Evolutionary conservation across 805 yeast genomes (phyloP).

Genomic region (Candida methanosorbosa): DNA sequence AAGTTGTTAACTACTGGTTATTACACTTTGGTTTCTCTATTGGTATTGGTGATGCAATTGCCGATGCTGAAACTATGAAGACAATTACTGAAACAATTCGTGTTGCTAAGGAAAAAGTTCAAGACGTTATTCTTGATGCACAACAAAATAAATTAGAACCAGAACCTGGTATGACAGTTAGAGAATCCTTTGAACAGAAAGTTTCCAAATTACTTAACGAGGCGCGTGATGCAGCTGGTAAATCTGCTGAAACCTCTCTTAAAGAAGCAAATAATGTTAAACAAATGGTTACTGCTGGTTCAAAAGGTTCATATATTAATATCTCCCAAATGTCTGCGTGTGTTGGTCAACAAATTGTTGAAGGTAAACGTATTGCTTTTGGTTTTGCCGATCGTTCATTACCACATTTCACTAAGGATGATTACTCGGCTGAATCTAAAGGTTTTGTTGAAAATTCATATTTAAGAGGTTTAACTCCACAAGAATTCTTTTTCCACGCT

Average conservation of each 20-base stretch:
- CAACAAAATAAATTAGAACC: constrained; percentile 84
- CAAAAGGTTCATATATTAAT: constrained; percentile 97
- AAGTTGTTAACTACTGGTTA: constrained; percentile 93
- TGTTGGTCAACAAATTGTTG: constrained; percentile 99
- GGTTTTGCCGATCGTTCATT: constrained; percentile 94
- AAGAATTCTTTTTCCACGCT: constrained; percentile 98
- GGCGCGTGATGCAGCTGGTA: constrained; percentile 99
- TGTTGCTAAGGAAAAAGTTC: constrained; percentile 90
- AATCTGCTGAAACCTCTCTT: constrained; percentile 94
- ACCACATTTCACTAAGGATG: constrained; percentile 98
- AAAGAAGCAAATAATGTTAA: constrained; percentile 93
- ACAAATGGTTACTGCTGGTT: constrained; percentile 99
- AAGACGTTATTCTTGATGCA: constrained; percentile 86
- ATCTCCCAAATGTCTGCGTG: constrained; percentile 99
- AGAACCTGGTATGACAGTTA: constrained; percentile 98
- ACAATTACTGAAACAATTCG: constrained; percentile 89
- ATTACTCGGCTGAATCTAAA: constrained; percentile 95
- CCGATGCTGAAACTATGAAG: constrained; percentile 93
- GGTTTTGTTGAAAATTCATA: constrained; percentile 98
- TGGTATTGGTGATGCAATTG: constrained; percentile 99
- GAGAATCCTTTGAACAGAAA: constrained; percentile 97
- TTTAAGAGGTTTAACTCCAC: constrained; percentile 95
- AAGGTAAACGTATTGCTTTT: constrained; percentile 98
- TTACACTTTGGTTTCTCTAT: constrained; percentile 96
- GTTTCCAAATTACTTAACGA: constrained; percentile 92